Conservation (phyloP, 2,329 filamentous ascomycete species). For the Chalaropsis thielavioides region DNA sequence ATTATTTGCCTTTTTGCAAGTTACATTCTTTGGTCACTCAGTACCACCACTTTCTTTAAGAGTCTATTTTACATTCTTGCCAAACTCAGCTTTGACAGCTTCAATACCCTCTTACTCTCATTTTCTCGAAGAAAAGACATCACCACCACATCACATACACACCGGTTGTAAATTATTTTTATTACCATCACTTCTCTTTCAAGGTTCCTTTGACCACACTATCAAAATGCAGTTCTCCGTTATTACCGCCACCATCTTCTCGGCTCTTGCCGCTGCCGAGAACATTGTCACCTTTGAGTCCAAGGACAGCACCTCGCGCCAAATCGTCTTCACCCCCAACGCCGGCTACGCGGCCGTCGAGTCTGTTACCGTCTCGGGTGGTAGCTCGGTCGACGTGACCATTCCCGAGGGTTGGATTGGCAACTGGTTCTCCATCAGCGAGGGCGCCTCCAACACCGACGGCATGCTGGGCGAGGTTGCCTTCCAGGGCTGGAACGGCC, state of each 20-base stretch:
- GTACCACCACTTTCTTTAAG: constrained; percentile 10
- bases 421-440: constrained; percentile 36
- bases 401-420: constrained; percentile 34
- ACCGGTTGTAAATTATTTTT: neutral
- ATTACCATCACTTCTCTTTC: neutral
- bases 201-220: neutral
- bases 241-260: constrained; percentile 32
- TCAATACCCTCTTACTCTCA: neutral
- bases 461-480: constrained; percentile 41
- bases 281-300: constrained; percentile 44
- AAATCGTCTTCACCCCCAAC: constrained; percentile 35
- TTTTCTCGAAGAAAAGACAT: constrained; percentile 7
- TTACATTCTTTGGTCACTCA: neutral
- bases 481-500: constrained; percentile 34
- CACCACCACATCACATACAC: too few species aligned
- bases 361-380: constrained; percentile 28
- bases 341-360: constrained; percentile 26
- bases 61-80: neutral
- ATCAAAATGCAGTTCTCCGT: constrained; percentile 16
- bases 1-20: constrained; percentile 13
- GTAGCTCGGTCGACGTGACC: constrained; percentile 28
- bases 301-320: constrained; percentile 37
- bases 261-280: constrained; percentile 32
- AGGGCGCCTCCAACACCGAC: constrained; percentile 29
- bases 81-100: constrained; percentile 8